A percentile compares a stretch with the other conserved stretches of the same genome.
Evolutionary conservation across 1,139 yeast genomes (phyloP).

Genomic region (Pichia sp.): DNA sequence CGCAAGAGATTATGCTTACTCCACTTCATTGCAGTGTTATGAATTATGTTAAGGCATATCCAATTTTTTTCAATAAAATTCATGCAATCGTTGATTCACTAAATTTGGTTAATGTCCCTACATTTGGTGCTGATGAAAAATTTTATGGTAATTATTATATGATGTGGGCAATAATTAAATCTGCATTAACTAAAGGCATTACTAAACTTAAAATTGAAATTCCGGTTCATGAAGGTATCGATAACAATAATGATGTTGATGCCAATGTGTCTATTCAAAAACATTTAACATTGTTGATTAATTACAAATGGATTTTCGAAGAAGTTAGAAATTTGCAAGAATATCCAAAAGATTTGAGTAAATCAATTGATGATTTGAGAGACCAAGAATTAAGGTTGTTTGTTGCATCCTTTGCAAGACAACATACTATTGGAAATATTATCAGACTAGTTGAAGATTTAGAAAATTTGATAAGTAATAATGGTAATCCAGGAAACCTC

Average conservation of each 20-base stretch:
- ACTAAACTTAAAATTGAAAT: constrained; percentile 17
- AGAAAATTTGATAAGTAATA: constrained; percentile 40
- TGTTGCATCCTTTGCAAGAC: constrained; percentile 20
- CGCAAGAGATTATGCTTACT: constrained; percentile 43
- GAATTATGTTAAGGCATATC: constrained; percentile 39
- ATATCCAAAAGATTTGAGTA: constrained; percentile 20
- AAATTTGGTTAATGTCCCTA: constrained; percentile 12
- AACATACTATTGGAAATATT: constrained; percentile 49
- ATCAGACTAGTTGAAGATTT: constrained; percentile 62
- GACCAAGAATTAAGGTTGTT: constrained; percentile 21
- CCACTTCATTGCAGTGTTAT: constrained; percentile 33
- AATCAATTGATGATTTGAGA: constrained; percentile 23
- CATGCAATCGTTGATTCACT: constrained; percentile 29
- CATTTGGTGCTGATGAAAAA: constrained; percentile 16
- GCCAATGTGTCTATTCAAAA: constrained; percentile 10
- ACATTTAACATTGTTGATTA: constrained; percentile 24
- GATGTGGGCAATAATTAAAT: constrained; percentile 22
- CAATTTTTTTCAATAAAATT: constrained; percentile 37
- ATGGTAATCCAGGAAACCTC: constrained; percentile 48
- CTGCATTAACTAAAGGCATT: constrained; percentile 10
- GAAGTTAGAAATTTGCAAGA: constrained; percentile 22
- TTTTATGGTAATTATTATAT: constrained; percentile 19
- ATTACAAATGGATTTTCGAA: constrained; percentile 28
- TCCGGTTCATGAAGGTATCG: constrained; percentile 3
- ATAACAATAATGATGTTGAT: constrained; percentile 10